Base-by-base conservation (phyloP, 768 basidiomycete species). In the Xanthoconium stramineum region DNA sequence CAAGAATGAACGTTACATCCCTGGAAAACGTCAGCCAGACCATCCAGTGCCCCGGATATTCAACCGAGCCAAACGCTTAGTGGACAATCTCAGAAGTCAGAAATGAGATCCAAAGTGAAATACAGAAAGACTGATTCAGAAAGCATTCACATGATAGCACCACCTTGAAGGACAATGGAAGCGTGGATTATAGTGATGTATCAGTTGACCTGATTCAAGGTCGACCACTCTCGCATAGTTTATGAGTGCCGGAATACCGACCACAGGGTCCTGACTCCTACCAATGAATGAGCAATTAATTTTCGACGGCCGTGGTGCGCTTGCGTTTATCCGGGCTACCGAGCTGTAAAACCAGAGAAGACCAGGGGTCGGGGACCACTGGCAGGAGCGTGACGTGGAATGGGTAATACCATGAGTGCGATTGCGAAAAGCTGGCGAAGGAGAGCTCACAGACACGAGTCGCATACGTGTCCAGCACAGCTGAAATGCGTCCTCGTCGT, bases 11-110 rank as follows among this genome's bases (percentile, higher is more conserved):
- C 30, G 40, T 57, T 47, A 53, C 40, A 55, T 48, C 36, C 47
- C 37, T 57, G 53, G 39, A 49, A 50, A 53, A 53, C 49, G 52
- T n/a, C 38, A 49, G 47, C 42, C 53, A 49, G 47, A 68, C 65
- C 65, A 67, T 66, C 61, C 65, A 68, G 65, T 67, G 66, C 32
- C 33, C 40, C 48, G 57, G 46, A 42, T 46, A 48, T 53, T 43
- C 24, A 52, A 40, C 52, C 52, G 53, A 50, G 48, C 28, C 52
- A 28, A 38, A 38, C 30, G n/a, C 51, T 33, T 8, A n/a, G 30
- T 30, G 17, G 49, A n/a, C 44, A 17, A 45, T 54, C 19, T 20
- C 24, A 39, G 36, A 47, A 10, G 48, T 33, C 19, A 49, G 52
- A 30, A 24, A 33, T 38, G n/a, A 38, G 36, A 15, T 28, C 8